Evolutionary conservation across 306 rosid species (phyloP), one percentile per base, ranked within the genome.

Genomic region (Carpinus viminea): DNA sequence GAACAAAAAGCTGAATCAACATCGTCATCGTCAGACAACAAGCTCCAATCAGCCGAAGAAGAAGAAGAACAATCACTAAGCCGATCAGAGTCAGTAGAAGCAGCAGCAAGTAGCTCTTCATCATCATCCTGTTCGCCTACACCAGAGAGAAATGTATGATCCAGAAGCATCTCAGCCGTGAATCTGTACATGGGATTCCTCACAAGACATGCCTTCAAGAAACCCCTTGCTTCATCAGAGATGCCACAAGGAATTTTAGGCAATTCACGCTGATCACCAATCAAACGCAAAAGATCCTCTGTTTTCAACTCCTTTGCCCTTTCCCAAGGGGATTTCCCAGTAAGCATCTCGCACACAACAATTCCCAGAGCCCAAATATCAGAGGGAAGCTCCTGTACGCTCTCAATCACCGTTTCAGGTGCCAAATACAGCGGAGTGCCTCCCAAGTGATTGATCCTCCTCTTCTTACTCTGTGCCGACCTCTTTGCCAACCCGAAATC

Each of bases 341-440:
- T 72, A 2, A 79, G 80, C 87, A 83, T 83, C 70, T 83, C 71
- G 5, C 80, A 60, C 15, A 79, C 83, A 26, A 79, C 9, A 46
- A 84, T 79, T 12, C 84, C 84, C 1, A 79, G 51, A 2, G 87
- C 83, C 87, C 87, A 83, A 64, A 83, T 79, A 76, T 83, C 87
- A 6, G 81, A 75, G 2, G 75, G 8, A 9, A 74, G 38, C 10
- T 65, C 83, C 12, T 79, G 84, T 2, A 70, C 50, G 36, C 46
- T 5, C 20, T 75, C 43, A 17, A 70, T 36, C 43, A 83, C 61
- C 9, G 78, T 62, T 74, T 83, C 87, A 0, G 84, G 84, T 0
- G 87, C 76, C 78, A 83, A 52, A 74, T 76, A 83, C 54, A 43
- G 8, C 5, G 65, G 17, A n/a, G 79, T 84, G 26, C 87, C 87